A percentile compares a stretch with the other conserved stretches of the same genome.
Evolutionary conservation across 2,329 filamentous ascomycete genomes (phyloP).

Genomic region (Diaporthe velutina): DNA sequence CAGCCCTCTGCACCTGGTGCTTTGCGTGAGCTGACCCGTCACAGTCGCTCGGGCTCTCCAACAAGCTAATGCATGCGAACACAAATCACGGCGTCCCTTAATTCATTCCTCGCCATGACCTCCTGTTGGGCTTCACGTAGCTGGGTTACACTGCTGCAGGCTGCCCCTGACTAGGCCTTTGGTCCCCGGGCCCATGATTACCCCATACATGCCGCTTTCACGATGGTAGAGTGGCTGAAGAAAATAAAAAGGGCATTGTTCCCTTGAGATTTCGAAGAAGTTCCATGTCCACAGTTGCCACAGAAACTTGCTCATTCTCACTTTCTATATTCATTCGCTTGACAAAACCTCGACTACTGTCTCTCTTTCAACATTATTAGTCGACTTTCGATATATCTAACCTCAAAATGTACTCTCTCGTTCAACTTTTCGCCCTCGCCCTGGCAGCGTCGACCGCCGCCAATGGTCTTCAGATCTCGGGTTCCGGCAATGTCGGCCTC

Average conservation of each 20-base stretch:
- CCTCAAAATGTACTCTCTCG: constrained; percentile 8
- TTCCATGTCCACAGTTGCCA: not conserved
- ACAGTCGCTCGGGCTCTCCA: not conserved
- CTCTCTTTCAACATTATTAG: not conserved
- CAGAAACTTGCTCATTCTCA: not conserved
- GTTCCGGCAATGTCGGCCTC: not conserved
- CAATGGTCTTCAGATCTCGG: not conserved
- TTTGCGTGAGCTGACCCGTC: not conserved
- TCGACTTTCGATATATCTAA: not conserved
- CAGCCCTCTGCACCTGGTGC: not conserved
- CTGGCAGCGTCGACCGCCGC: not conserved
- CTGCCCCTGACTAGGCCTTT: constrained; percentile 18
- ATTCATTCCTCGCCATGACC: constrained; percentile 1
- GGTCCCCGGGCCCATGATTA: not conserved
- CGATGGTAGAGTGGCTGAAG: too few relatives aligned
- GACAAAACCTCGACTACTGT: not conserved
- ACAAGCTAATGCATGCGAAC: constrained; percentile 22
- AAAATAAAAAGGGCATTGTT: not conserved
- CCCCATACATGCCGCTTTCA: not conserved
- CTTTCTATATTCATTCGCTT: not conserved
- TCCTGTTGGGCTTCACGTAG: not conserved
- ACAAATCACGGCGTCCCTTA: constrained; percentile 1
- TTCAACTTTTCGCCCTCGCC: constrained; percentile 25
- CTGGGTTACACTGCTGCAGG: constrained; percentile 8
- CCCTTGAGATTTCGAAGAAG: rapidly evolving